Evolutionary conservation across 257 asterid genomes (phyloP).

Genomic region (Pogostemon cablin): DNA sequence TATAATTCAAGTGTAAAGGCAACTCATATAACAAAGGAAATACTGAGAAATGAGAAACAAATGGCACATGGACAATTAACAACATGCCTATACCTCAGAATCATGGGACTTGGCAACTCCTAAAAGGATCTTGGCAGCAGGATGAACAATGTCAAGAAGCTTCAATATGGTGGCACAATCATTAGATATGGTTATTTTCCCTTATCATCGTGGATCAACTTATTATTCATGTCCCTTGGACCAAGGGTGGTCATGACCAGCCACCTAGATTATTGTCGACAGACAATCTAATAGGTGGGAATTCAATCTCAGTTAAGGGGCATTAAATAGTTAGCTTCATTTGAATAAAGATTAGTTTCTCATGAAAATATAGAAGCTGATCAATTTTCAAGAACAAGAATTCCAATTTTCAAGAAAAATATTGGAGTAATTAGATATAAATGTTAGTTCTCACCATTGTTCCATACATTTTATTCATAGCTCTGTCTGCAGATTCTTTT

Average conservation of each 20-base stretch:
- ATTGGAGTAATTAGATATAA: neutral
- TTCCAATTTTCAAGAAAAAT: constrained; percentile 4
- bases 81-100: constrained; percentile 56
- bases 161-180: constrained; percentile 93
- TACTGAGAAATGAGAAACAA: neutral
- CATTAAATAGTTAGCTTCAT: neutral
- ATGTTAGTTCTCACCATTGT: constrained; percentile 53
- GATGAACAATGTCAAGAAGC: constrained; percentile 85
- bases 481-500: constrained; percentile 81
- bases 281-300: neutral
- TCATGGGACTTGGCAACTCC: constrained; percentile 92
- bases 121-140: constrained; percentile 91
- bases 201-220: constrained; percentile 88
- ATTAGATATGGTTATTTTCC: constrained; percentile 87
- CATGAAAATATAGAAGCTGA: constrained; percentile 17
- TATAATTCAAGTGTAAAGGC: no score
- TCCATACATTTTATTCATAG: constrained; percentile 78
- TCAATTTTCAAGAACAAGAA: constrained; percentile 16
- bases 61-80: neutral
- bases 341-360: constrained; percentile 1
- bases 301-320: neutral
- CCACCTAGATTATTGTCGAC: neutral
- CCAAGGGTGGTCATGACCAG: constrained; percentile 60
- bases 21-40: neutral
- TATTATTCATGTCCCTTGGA: constrained; percentile 89